Percentiles rank a stretch among this genome's conserved stretches.
Evolutionary conservation across 805 yeast species (phyloP).

Genomic region (Cyberlindnera maclurae): DNA sequence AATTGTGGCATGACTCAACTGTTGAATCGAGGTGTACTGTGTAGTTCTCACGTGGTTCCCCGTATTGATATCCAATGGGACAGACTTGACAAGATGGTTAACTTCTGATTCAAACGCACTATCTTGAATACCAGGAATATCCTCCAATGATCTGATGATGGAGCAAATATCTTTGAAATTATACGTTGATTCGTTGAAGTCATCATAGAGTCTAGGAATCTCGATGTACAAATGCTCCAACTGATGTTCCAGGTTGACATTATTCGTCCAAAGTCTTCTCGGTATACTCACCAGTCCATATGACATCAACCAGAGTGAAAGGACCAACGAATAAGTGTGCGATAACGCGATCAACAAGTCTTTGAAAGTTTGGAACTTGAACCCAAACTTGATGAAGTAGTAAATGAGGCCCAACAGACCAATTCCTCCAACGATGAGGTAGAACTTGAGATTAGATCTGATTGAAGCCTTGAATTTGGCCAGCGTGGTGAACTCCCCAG

Average conservation of each 20-base stretch:
- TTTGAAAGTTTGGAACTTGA: conserved; percentile 49
- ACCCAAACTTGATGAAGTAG: conserved; percentile 47
- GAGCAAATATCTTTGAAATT: conserved; percentile 57
- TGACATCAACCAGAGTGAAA: conserved; percentile 80
- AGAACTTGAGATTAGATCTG: conserved; percentile 50
- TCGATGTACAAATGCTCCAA: conserved; percentile 38
- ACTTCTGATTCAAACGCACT: conserved; percentile 16
- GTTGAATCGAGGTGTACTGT: conserved; percentile 18
- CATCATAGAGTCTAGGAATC: conserved; percentile 53
- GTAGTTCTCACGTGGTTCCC: conserved; percentile 21
- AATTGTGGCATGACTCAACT: conserved; percentile 35
- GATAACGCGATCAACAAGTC: conserved; percentile 67
- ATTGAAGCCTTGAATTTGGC: conserved; percentile 50
- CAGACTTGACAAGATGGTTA: conserved; percentile 1
- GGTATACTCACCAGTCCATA: conserved; percentile 73
- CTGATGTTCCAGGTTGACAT: conserved; percentile 26
- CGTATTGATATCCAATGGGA: conserved; percentile 17
- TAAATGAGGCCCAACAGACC: conserved; percentile 53
- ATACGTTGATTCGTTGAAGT: conserved; percentile 54
- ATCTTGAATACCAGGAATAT: conserved; percentile 15
- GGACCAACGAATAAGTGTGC: conserved; percentile 65
- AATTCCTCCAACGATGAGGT: conserved; percentile 44
- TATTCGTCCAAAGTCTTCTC: conserved; percentile 34
- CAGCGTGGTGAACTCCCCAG: conserved; percentile 52
- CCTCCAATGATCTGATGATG: conserved; percentile 44